Conservation (phyloP, 2,329 filamentous ascomycete genomes). For the Cryphonectria nitschkei region DNA sequence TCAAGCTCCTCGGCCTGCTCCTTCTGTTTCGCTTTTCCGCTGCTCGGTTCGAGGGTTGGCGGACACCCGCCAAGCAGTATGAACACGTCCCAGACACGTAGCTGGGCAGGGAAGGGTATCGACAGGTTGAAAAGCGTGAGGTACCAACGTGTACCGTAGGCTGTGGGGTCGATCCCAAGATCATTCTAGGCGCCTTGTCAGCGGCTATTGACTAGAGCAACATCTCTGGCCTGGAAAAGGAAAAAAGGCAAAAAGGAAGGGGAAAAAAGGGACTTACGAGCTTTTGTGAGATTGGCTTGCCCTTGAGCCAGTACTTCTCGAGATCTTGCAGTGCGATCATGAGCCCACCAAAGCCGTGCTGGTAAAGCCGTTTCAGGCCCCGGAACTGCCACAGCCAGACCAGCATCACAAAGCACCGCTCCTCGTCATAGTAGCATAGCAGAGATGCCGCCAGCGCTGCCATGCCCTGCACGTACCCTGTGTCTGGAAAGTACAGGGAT, state of each 20-base stretch:
- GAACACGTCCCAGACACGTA: constrained; percentile 97
- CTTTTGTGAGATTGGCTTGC: constrained; percentile 77
- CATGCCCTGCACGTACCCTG: constrained; percentile 98
- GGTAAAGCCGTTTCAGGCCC: constrained; percentile 83
- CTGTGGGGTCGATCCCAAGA: constrained; percentile 79
- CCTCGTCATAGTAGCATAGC: constrained; percentile 96
- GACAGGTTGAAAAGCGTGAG: constrained; percentile 97
- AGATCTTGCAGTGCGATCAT: constrained; percentile 87
- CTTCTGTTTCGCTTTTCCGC: constrained; percentile 27
- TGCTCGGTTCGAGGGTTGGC: constrained; percentile 35
- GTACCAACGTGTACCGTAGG: constrained; percentile 98
- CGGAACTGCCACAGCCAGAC: constrained; percentile 92
- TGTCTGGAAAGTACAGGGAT: constrained; percentile 86
- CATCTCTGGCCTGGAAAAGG: too few relatives aligned
- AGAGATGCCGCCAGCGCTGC: constrained; percentile 89
- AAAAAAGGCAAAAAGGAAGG: background rate
- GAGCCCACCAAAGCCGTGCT: constrained; percentile 80
- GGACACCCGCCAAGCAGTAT: constrained; percentile 84
- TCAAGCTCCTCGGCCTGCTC: constrained; percentile 22
- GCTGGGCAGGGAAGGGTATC: constrained; percentile 89
- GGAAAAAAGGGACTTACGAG: constrained; percentile 60
- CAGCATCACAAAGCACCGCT: constrained; percentile 92
- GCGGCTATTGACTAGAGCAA: background rate
- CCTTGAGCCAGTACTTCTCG: constrained; percentile 78
- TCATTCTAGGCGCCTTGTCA: constrained; percentile 58